Base-by-base conservation (phyloP, 2,329 filamentous ascomycete genomes). In the Cordyceps tenuipes region DNA sequence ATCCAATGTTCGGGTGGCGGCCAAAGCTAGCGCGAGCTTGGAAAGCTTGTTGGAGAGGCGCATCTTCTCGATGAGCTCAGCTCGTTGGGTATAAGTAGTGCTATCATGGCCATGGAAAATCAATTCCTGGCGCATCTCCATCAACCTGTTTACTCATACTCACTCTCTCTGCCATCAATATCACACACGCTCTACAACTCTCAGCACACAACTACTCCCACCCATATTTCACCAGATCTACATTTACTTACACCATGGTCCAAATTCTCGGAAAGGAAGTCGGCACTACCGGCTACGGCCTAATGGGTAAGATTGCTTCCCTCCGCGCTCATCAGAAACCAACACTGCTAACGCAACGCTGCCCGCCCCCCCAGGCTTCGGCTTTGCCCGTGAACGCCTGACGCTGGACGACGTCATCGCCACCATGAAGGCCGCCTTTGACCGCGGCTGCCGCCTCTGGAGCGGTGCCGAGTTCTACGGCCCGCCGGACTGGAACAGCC, bases 381-480 rank as follows among this genome's bases (percentile, higher is more conserved):
- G 48, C 39, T 29, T 52, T 23, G 48, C 56, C 48, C 34, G 36
- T 39, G 39, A 59, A 5, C 31, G 50, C 48, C 47, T 52, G 10
- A 68, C 79, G 2, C 67, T 79, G 15, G 77, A 82, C 39, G 72
- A 81, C 62, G 74, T 79, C 43, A 77, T 85, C 63, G 78, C 77
- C 48, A 79, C 82, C 12, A 76, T 88, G 71, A 79, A 80, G 64
- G 76, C 80, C 19, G 75, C 83, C 6, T 68, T 85, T 13, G 64
- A 71, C 26, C 68, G 68, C 12, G 75, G 78, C 59, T 73, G 71
- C 66, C 79, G 72, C 62, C 74, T 79, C 59, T 88, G 84, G 83
- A 87, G 86, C 65, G 84, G 76, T 43, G 85, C 78, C 63, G 83
- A 87, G 67, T 80, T 88, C 67, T 89, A 89, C 72, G 86, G 86